Percentiles rank a stretch among this genome's conserved stretches.
These are phyloP conservation scores for Paxillus ammoniavirescens DNA, from an alignment of 768 basidiomycete genomes.

Conservation along the genomic window DNA sequence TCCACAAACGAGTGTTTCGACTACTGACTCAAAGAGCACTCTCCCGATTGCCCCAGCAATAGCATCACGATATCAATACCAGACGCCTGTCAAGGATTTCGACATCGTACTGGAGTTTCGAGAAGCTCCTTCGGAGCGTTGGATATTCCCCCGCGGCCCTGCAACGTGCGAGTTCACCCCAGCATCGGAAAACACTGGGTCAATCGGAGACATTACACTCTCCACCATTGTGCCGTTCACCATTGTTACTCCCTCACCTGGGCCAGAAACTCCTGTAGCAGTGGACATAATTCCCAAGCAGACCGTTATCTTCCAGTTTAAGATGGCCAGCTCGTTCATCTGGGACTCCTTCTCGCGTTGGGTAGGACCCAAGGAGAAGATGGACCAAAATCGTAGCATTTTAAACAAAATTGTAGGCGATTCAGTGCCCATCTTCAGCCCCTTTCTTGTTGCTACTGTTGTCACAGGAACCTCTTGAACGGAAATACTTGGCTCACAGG, in stretches of 20 bases:
- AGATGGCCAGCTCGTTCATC: constrained; percentile 44
- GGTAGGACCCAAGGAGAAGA: constrained; percentile 56
- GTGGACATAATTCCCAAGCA: constrained; percentile 21
- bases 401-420: constrained; percentile 45
- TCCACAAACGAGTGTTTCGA: constrained; percentile 5
- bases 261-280: constrained; percentile 10
- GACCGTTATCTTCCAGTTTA: constrained; percentile 48
- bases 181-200: constrained; percentile 8
- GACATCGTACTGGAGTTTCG: constrained; percentile 73
- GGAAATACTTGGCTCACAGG: constrained; percentile 55
- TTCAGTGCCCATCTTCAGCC: background rate
- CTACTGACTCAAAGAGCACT: constrained; percentile 10
- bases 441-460: constrained; percentile 1
- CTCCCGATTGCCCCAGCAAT: constrained; percentile 12
- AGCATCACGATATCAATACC: constrained; percentile 23
- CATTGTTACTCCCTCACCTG: constrained; percentile 9
- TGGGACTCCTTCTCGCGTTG: constrained; percentile 63
- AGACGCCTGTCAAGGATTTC: constrained; percentile 50
- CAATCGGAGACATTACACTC: constrained; percentile 36
- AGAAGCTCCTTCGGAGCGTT: constrained; percentile 61
- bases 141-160: constrained; percentile 63
- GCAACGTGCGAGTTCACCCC: constrained; percentile 46
- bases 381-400: constrained; percentile 45
- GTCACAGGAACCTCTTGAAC: constrained; percentile 40
- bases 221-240: constrained; percentile 48